Evolutionary conservation across 2,329 filamentous ascomycete species (phyloP), one percentile per base, ranked within the genome.

Genomic region (Aspergillus ruber): DNA sequence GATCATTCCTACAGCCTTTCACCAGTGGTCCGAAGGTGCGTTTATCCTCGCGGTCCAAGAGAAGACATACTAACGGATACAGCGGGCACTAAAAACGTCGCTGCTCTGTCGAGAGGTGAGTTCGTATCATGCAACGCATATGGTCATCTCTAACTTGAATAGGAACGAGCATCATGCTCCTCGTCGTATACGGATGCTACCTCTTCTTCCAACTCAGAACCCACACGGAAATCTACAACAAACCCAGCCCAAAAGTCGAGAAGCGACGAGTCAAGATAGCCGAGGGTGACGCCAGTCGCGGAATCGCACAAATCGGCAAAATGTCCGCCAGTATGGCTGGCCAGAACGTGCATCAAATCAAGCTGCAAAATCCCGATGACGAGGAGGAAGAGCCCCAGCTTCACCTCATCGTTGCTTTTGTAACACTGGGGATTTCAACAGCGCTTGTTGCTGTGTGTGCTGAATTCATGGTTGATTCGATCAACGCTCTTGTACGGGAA

Each of bases 201-300:
- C 82, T 97, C 2, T 78, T 88, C 68, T 96, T 96, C 75, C 91
- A 96, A 68, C 82, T 97, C 50, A 88, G 89, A 66, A 90, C 90
- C 0, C 90, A 96, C 66, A 77, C 79, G 20, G 74, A 74, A 7
- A 84, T 95, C 64, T 96, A 95, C 75, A 88, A 86, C 64, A 82
- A 82, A 45, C 82, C 87, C 29, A 87, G 84, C 55, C 78, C 87
- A 57, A 95, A 95, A 67, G 85, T 86, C 0, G 80, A 83, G 2
- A 88, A 81, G 59, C 63, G 68, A 36, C 51, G 50, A 21, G 69
- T 67, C 40, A 72, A 74, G 54, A 65, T 78, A 45, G 65, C 72
- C 47, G 69, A 76, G 42, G 77, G 79, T 13, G 74, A 76, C 8
- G 70, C 74, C 7, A 64, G 67, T 3, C 71, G 71, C 18, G 74